Conservation (phyloP, 176 grass and related monocot genomes). For the Microstegium vimineum region DNA sequence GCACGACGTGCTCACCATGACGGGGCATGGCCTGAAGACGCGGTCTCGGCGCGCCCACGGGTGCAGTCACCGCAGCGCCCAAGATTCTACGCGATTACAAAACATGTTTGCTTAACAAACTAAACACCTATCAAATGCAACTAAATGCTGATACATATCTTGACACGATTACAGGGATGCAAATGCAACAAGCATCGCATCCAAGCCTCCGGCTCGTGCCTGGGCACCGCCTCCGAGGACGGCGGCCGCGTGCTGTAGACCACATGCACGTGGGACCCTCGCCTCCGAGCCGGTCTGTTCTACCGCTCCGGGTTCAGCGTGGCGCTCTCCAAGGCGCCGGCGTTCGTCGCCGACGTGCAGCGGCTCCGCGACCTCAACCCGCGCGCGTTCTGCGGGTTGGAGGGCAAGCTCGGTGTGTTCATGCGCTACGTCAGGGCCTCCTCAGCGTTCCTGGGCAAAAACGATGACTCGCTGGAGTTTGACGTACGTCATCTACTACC, state of each 20-base stretch:
- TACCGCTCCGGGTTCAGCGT: slow-evolving; percentile 44
- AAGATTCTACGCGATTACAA: too few relatives aligned
- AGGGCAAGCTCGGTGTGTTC: background rate
- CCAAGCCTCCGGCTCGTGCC: slow-evolving; percentile 7
- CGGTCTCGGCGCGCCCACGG: too few relatives aligned
- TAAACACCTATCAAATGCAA: too few relatives aligned
- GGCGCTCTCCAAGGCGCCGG: slow-evolving; percentile 2
- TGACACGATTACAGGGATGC: too few relatives aligned
- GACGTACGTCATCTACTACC: slow-evolving; percentile 58
- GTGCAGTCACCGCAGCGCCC: too few relatives aligned
- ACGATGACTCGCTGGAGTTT: slow-evolving; percentile 35
- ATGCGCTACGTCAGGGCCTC: slow-evolving; percentile 45
- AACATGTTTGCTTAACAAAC: too few relatives aligned
- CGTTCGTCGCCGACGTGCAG: slow-evolving; percentile 36
- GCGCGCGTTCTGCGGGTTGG: slow-evolving; percentile 29
- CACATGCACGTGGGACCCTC: slow-evolving; percentile 52
- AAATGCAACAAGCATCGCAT: too few relatives aligned
- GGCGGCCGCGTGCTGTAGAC: slow-evolving; percentile 13
- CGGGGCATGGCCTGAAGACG: too few relatives aligned
- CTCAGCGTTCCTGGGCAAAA: slow-evolving; percentile 46
- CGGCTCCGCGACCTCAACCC: slow-evolving; percentile 48
- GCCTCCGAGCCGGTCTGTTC: slow-evolving; percentile 26
- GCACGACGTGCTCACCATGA: too few relatives aligned
- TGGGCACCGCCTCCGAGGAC: background rate
- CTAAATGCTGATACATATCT: too few relatives aligned